Evolutionary conservation across 2,329 filamentous ascomycete species (phyloP).

Genomic region (Ceratocystis lukuohia): DNA sequence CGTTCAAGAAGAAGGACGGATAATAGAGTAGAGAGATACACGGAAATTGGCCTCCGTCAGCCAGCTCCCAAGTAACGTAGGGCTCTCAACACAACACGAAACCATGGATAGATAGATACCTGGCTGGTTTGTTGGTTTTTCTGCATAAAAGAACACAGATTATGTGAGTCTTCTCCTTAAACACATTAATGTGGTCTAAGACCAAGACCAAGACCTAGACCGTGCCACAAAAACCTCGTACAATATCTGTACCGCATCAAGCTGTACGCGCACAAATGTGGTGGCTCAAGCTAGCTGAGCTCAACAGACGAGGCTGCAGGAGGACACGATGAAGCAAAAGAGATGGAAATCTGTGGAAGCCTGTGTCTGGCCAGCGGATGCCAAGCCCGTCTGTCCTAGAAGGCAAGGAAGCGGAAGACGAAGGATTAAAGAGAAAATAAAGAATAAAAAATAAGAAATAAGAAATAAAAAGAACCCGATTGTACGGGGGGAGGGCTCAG

Average conservation of each 20-base stretch:
- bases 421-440: too few species aligned
- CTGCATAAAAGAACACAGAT: conserved; percentile 2
- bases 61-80: not conserved
- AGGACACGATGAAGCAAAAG: not conserved
- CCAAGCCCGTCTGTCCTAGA: not conserved
- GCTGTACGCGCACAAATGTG: not conserved
- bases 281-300: not conserved
- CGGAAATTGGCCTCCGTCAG: not conserved
- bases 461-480: not conserved
- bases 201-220: not conserved
- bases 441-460: not conserved
- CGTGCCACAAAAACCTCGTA: conserved; percentile 2
- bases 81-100: not conserved
- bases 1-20: not conserved
- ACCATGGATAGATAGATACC: not conserved
- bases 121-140: not conserved
- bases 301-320: not conserved
- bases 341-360: not conserved
- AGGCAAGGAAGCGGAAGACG: not conserved
- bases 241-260: conserved; percentile 1
- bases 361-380: not conserved
- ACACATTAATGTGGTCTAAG: not conserved
- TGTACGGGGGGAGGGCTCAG: not conserved
- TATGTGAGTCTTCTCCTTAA: not conserved
- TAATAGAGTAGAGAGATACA: not conserved